Evolutionary conservation across 2,329 filamentous ascomycete genomes (phyloP).

Genomic region (Graphium sp.): DNA sequence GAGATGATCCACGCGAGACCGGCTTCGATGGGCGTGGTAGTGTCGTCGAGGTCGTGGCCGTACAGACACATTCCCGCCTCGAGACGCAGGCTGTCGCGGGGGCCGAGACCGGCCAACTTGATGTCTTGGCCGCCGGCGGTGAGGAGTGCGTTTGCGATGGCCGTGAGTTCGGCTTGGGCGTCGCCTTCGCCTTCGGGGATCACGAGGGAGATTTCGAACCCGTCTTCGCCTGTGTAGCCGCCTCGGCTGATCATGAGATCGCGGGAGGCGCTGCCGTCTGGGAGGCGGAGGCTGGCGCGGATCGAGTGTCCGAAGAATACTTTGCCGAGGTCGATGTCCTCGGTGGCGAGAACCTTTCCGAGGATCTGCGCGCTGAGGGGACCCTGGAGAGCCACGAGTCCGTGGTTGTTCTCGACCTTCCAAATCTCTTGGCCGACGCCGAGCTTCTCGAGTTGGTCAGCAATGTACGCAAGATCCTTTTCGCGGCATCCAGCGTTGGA

Average conservation of each 20-base stretch:
- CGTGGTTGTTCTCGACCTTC: conserved; percentile 54
- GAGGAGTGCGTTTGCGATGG: conserved; percentile 48
- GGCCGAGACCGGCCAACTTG: conserved; percentile 73
- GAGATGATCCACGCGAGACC: conserved; percentile 64
- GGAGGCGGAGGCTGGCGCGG: conserved; percentile 46
- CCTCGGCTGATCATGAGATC: conserved; percentile 58
- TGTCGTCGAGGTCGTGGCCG: conserved; percentile 87
- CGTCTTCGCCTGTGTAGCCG: conserved; percentile 95
- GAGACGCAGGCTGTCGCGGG: conserved; percentile 78
- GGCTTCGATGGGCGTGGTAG: conserved; percentile 41
- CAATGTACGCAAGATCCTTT: conserved; percentile 71
- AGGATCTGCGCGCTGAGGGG: conserved; percentile 60
- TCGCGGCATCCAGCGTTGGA: conserved; percentile 86
- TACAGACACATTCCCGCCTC: conserved; percentile 99
- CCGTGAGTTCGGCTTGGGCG: conserved; percentile 34
- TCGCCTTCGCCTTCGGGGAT: conserved; percentile 19
- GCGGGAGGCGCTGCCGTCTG: conserved; percentile 24
- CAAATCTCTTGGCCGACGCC: conserved; percentile 41
- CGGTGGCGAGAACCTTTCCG: conserved; percentile 37
- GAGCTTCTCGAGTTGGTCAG: conserved; percentile 47
- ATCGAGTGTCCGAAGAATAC: conserved; percentile 72
- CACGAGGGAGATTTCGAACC: conserved; percentile 83
- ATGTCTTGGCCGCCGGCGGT: conserved; percentile 44
- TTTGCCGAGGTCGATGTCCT: conserved; percentile 37
- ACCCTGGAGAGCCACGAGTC: conserved; percentile 79